A percentile compares a stretch with the other conserved stretches of the same genome.
Evolutionary conservation across 2,329 filamentous ascomycete genomes (phyloP).

Genomic region (Fusarium tricinctum): DNA sequence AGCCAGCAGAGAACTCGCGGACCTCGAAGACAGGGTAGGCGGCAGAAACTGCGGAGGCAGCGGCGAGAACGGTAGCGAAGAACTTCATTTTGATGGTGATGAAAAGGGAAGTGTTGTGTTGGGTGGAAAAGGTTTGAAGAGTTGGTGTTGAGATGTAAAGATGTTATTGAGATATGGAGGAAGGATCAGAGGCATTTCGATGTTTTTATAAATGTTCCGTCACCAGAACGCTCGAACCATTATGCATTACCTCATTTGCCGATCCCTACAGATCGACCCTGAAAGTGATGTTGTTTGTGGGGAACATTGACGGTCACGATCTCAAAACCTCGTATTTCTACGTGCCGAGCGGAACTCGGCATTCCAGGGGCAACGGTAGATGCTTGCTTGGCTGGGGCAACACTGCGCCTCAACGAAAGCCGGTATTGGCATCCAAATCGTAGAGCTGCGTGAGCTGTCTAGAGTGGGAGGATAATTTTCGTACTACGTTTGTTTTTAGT

Average conservation of each 20-base stretch:
- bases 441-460: not conserved
- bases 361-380: not conserved
- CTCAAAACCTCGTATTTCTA: constrained; percentile 34
- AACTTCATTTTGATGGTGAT: constrained; percentile 39
- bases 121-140: not conserved
- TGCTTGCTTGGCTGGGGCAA: not conserved
- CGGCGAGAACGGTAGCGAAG: constrained; percentile 26
- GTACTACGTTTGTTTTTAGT: not conserved
- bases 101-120: not conserved
- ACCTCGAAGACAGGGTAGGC: constrained; percentile 15
- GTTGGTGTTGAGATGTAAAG: not conserved
- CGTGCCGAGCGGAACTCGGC: constrained; percentile 29
- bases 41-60: constrained; percentile 23
- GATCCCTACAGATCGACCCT: constrained; percentile 22
- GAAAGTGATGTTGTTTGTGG: constrained; percentile 13
- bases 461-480: not conserved
- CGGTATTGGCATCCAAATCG: no score
- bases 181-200: not conserved
- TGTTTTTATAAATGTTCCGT: constrained; percentile 10
- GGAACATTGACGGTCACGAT: constrained; percentile 29
- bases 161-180: not conserved
- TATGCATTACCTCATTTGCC: constrained; percentile 2
- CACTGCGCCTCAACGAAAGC: not conserved
- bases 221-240: not conserved
- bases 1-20: constrained; percentile 30